A percentile compares a stretch with the other conserved stretches of the same genome.
These are phyloP conservation scores for Dioscorea alata DNA, from an alignment of 106 monocot genomes.

Conservation along the genomic window DNA sequence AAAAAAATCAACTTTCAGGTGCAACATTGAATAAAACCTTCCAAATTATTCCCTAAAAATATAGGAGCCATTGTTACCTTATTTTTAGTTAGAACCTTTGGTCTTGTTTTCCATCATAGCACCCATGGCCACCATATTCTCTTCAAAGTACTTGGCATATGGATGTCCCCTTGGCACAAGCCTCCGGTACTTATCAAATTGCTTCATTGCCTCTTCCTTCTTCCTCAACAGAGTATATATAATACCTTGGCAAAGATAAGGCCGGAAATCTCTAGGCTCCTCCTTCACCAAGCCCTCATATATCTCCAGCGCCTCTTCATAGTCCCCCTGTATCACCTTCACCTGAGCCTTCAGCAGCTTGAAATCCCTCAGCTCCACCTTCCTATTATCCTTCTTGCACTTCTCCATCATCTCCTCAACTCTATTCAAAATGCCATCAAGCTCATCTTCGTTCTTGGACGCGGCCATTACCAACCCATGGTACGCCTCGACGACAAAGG, in stretches of 20 bases:
- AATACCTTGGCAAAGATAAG: conserved; percentile 78
- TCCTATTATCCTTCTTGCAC: conserved; percentile 55
- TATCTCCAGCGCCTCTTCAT: conserved; percentile 49
- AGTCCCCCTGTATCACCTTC: conserved; percentile 44
- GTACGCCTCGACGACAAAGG: conserved; percentile 70
- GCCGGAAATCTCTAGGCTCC: conserved; percentile 78
- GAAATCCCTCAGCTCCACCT: conserved; percentile 65
- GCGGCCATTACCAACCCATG: conserved; percentile 70
- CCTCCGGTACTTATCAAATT: conserved; percentile 63
- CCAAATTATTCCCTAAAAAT: no score
- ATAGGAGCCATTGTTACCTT: conserved; percentile 2
- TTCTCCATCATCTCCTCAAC: conserved; percentile 39
- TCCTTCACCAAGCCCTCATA: conserved; percentile 67
- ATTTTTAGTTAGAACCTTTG: conserved; percentile 25
- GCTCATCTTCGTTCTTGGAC: conserved; percentile 12
- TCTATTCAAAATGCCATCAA: conserved; percentile 30
- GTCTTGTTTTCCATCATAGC: conserved; percentile 38
- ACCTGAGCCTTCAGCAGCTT: conserved; percentile 70
- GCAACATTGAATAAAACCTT: no score
- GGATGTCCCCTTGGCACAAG: conserved; percentile 73
- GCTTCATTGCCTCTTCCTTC: conserved; percentile 73
- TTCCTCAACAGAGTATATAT: conserved; percentile 55
- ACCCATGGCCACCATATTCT: conserved; percentile 59
- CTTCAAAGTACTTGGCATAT: conserved; percentile 54
- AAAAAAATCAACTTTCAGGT: no score